Evolutionary conservation across 345 rosid species (phyloP).

Genomic region (Boechera retrofracta): DNA sequence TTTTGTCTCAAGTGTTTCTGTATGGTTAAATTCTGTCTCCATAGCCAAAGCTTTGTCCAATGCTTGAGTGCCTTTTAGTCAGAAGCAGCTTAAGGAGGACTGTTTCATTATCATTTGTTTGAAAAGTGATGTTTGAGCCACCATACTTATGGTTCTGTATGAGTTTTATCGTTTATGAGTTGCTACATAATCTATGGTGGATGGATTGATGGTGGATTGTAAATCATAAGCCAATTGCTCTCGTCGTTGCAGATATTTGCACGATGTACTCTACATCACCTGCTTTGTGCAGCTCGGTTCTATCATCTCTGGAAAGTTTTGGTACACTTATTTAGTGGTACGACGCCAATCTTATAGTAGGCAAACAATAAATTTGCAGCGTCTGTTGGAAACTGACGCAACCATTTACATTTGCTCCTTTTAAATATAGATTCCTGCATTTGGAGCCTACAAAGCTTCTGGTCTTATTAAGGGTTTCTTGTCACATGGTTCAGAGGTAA

Average conservation of each 20-base stretch:
- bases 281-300: constrained; percentile 84
- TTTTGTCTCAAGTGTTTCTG: constrained; percentile 1
- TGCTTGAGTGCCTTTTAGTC: background rate
- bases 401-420: background rate
- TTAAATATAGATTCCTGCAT: constrained; percentile 67
- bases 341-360: background rate
- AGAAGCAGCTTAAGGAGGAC: background rate
- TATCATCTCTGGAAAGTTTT: constrained; percentile 82
- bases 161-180: background rate
- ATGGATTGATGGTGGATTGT: constrained; percentile 12
- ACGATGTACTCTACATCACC: constrained; percentile 82
- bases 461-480: constrained; percentile 66
- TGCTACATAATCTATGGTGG: background rate
- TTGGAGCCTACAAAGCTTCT: constrained; percentile 72
- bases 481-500: constrained; percentile 73
- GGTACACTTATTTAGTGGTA: constrained; percentile 85
- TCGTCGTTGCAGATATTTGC: constrained; percentile 64
- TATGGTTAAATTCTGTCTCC: constrained; percentile 17
- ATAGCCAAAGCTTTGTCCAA: constrained; percentile 7
- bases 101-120: background rate
- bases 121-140: background rate
- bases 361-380: background rate
- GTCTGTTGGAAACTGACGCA: background rate
- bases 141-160: background rate
- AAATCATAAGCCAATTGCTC: constrained; percentile 6